A percentile compares a stretch with the other conserved stretches of the same genome.
These are phyloP conservation scores for Cymodocea nodosa DNA, from an alignment of 116 monocot species.

Conservation along the genomic window DNA sequence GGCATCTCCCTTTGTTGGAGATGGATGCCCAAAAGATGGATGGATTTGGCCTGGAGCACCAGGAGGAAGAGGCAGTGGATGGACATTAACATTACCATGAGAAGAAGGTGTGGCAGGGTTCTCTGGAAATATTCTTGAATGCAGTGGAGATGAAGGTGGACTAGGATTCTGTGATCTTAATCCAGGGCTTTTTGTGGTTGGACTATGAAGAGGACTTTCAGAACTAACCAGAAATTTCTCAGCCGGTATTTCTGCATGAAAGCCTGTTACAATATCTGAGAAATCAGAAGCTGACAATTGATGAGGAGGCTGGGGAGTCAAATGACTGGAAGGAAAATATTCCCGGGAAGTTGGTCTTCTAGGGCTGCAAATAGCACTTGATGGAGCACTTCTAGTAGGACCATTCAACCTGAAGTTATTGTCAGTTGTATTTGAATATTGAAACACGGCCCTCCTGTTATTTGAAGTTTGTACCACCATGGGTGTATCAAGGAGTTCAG, in stretches of 20 bases:
- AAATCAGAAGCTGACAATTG: conserved; percentile 36
- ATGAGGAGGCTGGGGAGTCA: conserved; percentile 24
- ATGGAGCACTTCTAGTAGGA: conserved; percentile 80
- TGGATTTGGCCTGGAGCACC: conserved; percentile 23
- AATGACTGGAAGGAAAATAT: conserved; percentile 17
- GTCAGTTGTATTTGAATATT: conserved; percentile 27
- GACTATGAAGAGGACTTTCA: conserved; percentile 35
- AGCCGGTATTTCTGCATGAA: conserved; percentile 25
- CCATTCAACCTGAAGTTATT: conserved; percentile 36
- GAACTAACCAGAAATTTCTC: conserved; percentile 33
- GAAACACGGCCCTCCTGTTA: conserved; percentile 14
- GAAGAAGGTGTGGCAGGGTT: conserved; percentile 19
- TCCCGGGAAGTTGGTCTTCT: conserved; percentile 39
- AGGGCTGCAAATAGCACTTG: conserved; percentile 73
- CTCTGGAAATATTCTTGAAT: conserved; percentile 40
- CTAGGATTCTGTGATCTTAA: conserved; percentile 47
- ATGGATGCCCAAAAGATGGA: conserved; percentile 14
- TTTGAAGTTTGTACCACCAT: conserved; percentile 14
- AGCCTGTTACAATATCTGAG: conserved; percentile 19
- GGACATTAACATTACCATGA: conserved; percentile 39
- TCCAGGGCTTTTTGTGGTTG: conserved; percentile 29
- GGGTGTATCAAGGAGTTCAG: conserved; percentile 14
- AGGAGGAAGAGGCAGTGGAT: conserved; percentile 85
- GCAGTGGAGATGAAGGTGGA: conserved; percentile 50
- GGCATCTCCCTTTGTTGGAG: conserved; percentile 10